Evolutionary conservation across 148 eudicot species (phyloP), one percentile per base, ranked within the genome.

Genomic region (Camellia granthamiana): DNA sequence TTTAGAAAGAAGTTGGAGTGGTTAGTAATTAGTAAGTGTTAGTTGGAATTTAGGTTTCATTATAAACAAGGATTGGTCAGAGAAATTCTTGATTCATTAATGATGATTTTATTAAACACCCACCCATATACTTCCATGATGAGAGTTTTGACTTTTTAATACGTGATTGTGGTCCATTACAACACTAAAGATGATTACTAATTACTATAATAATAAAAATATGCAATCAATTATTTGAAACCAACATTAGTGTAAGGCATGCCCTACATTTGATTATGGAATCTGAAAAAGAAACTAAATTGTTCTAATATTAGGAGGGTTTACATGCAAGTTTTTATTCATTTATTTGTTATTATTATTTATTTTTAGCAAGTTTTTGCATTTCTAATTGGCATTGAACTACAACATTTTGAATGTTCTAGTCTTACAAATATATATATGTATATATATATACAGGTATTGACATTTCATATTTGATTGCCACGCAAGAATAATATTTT

Each of bases 51-150:
- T 38, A 58, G 21, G 42, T 56, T 58, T 66, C 44, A 68, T 67
- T 68, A 21, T 23, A 68, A 68, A 8, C 1, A n/a, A 66, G 61
- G 65, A 15, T 68, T 19, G 55, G 21, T 70, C 47, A 30, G 81
- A 38, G 59, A 79, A 44, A 79, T 72, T 70, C 52, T 79, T 38
- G 13, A 11, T 21, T 23, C 8, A 16, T 3, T 10, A 19, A 69
- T 58, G 46, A 71, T 79, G 69, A 49, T 61, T 19, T 44, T 23
- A 23, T 47, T 30, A 38, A 71, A 59, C 81, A 79, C 77, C 77
- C 76, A 79, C 30, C 70, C 62, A 59, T 47, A 60, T 49, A 21
- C 59, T 61, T 72, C 77, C 19, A 71, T 69, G 52, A 69, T 79
- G 21, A 14, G 12, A 13, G 66, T 38, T 47, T 68, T 60, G 19